Conservation (phyloP, 495 filamentous ascomycete species). For the Tuber magnatum region DNA sequence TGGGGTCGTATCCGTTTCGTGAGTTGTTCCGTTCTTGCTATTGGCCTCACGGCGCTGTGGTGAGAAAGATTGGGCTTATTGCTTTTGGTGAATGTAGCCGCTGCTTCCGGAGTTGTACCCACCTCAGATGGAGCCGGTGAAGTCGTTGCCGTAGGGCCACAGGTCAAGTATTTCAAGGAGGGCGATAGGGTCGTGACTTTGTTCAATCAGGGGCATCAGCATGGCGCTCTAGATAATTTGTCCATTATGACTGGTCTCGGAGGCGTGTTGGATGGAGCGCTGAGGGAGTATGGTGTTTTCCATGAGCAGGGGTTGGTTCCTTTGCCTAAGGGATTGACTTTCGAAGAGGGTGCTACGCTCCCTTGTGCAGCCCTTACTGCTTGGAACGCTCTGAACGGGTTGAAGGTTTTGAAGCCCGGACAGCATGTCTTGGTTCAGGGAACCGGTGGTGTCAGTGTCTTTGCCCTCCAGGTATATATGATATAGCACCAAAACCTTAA, state of each 20-base stretch:
- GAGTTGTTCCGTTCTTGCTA: conserved; percentile 4
- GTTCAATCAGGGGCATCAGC: conserved; percentile 28
- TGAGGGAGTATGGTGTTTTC: conserved; percentile 31
- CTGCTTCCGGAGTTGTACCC: conserved; percentile 4
- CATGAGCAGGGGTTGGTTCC: conserved; percentile 36
- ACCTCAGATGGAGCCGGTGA: conserved; percentile 47
- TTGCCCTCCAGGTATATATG: conserved; percentile 43
- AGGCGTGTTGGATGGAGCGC: conserved; percentile 29
- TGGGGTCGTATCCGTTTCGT: conserved; percentile 27
- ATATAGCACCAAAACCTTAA: conserved; percentile 41
- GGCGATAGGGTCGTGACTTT: conserved; percentile 44
- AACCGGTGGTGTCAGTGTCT: conserved; percentile 42
- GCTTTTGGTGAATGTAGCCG: conserved; percentile 2
- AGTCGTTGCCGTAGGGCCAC: conserved; percentile 59
- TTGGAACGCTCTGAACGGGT: conserved; percentile 44
- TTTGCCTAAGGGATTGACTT: conserved; percentile 29
- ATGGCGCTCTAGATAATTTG: conserved; percentile 9
- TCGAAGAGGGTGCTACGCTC: conserved; percentile 32
- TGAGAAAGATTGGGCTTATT: neutral
- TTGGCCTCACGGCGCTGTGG: neutral
- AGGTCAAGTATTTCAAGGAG: conserved; percentile 59
- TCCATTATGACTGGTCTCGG: conserved; percentile 13
- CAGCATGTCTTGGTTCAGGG: conserved; percentile 41
- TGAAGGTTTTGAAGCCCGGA: conserved; percentile 26
- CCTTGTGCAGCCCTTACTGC: conserved; percentile 41